phyloP scores from a whole-genome alignment of 306 rosid genomes.

The Malus domestica region DNA sequence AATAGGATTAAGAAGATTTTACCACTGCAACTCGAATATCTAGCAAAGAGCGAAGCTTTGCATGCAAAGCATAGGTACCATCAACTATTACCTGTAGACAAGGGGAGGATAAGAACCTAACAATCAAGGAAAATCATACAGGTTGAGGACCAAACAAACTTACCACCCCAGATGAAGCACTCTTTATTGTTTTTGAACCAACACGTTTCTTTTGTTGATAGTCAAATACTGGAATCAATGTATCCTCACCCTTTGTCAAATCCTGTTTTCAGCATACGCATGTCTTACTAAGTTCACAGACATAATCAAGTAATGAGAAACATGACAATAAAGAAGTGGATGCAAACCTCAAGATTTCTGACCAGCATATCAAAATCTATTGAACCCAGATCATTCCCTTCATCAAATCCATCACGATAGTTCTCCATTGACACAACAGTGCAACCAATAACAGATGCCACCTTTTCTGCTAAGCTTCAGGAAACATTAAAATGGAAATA shows the following conservation, averaged over 20 bases:
- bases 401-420: constrained; percentile 78
- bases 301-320: background rate
- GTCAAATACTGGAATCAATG: constrained; percentile 73
- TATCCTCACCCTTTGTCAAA: constrained; percentile 79
- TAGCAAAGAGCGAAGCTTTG: constrained; percentile 88
- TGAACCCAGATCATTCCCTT: constrained; percentile 69
- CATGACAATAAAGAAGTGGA: constrained; percentile 22
- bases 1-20: constrained; percentile 6
- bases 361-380: constrained; percentile 71
- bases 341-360: constrained; percentile 86
- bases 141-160: constrained; percentile 24
- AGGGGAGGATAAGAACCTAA: constrained; percentile 10
- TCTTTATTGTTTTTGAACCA: constrained; percentile 67
- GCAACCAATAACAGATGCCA: constrained; percentile 94
- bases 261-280: constrained; percentile 46
- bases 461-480: constrained; percentile 98
- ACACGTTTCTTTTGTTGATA: constrained; percentile 76
- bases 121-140: background rate
- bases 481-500: constrained; percentile 26
- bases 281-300: constrained; percentile 8
- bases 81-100: constrained; percentile 79
- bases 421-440: constrained; percentile 93
- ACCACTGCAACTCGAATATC: constrained; percentile 99
- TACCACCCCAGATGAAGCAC: constrained; percentile 89
- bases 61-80: constrained; percentile 94